phyloP scores from a whole-genome alignment of 2,329 filamentous ascomycete genomes.

The Diatrype stigma region DNA sequence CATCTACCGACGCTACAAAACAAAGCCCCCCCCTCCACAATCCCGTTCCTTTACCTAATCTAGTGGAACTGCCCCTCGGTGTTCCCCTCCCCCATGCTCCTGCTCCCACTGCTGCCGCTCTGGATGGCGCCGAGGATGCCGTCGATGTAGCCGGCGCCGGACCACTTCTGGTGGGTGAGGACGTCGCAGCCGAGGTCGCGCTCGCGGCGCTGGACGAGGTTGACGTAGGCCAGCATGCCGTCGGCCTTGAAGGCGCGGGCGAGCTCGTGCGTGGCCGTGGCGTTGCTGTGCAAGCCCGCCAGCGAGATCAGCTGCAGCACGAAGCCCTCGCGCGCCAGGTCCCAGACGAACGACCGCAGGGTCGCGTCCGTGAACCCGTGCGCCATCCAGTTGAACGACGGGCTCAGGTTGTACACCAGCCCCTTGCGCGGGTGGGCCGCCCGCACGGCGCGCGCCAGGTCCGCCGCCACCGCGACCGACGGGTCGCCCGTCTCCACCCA shows the following conservation, averaged over 20 bases:
- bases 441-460: constrained; percentile 74
- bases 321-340: constrained; percentile 84
- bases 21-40: not conserved
- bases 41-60: not conserved
- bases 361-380: constrained; percentile 84
- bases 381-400: constrained; percentile 98
- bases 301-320: constrained; percentile 65
- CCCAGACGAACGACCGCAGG: constrained; percentile 92
- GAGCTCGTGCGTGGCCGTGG: constrained; percentile 66
- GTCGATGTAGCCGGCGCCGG: constrained; percentile 68
- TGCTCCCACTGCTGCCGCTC: constrained; percentile 82
- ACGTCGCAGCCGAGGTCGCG: constrained; percentile 90
- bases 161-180: constrained; percentile 91
- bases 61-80: constrained; percentile 67
- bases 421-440: constrained; percentile 70
- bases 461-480: constrained; percentile 69
- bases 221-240: constrained; percentile 97
- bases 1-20: not conserved
- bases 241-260: constrained; percentile 79
- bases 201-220: constrained; percentile 82
- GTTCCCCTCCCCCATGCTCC: constrained; percentile 93
- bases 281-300: constrained; percentile 62
- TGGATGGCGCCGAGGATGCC: constrained; percentile 87
- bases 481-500: constrained; percentile 97
- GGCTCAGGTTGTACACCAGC: constrained; percentile 92